phyloP scores from a whole-genome alignment of 2,329 filamentous ascomycete genomes.

The Aspergillus novofumigatus region DNA sequence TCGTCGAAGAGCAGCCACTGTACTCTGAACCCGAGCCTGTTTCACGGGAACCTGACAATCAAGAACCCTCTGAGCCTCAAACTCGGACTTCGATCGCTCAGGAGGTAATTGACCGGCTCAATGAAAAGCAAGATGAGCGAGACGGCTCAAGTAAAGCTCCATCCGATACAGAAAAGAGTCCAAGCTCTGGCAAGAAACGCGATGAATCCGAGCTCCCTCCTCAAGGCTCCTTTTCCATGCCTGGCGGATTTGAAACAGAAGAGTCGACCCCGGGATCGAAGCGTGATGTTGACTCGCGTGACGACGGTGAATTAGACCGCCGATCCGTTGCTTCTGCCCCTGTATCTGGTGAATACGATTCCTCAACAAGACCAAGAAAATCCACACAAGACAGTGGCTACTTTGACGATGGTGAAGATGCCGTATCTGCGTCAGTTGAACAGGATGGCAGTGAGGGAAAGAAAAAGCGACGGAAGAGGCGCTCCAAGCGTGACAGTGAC shows the following conservation, averaged over 20 bases:
- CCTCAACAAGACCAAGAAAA: slow-evolving; percentile 14
- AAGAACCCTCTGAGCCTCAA: not conserved
- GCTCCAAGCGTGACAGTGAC: slow-evolving; percentile 24
- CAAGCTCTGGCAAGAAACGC: not conserved
- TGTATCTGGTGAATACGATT: slow-evolving; percentile 5
- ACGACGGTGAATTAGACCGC: slow-evolving; percentile 2
- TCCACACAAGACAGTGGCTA: slow-evolving; percentile 19
- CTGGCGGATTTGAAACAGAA: not conserved
- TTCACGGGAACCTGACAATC: not conserved
- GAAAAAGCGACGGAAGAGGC: slow-evolving; percentile 24
- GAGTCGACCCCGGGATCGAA: not conserved
- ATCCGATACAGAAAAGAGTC: not conserved
- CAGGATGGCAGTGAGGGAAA: slow-evolving; percentile 17
- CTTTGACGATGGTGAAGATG: slow-evolving; percentile 17
- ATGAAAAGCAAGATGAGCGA: slow-evolving; percentile 9
- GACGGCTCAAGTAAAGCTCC: not conserved
- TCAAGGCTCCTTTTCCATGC: not conserved
- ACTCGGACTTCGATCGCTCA: slow-evolving; percentile 17
- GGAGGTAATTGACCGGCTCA: slow-evolving; percentile 23
- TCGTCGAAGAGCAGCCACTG: slow-evolving; percentile 15
- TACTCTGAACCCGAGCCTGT: slow-evolving; percentile 20
- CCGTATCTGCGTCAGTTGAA: slow-evolving; percentile 3
- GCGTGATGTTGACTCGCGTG: not conserved
- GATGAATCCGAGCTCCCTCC: not conserved
- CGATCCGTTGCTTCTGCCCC: slow-evolving; percentile 21